Evolutionary conservation across 108 stramenopile genomes (phyloP), one percentile per base, ranked within the genome.

Genomic region (Ochromonas danica): DNA sequence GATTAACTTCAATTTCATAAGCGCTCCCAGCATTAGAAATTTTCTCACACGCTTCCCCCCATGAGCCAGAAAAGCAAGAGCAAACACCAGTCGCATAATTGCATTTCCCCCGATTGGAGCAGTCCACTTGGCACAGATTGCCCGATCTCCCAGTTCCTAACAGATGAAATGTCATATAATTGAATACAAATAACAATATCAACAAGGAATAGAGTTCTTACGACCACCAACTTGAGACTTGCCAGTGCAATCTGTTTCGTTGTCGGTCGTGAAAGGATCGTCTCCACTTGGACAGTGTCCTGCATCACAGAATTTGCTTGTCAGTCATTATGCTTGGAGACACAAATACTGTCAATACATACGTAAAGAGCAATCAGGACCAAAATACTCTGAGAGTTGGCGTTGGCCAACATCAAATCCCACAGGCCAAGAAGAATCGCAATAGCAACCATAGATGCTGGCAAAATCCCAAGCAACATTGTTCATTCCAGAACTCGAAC

Each of bases 91-190:
- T 87, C 33, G 62, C 42, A 75, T 89, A 81, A 85, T 91, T 84
- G 82, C 92, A 93, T 61, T 85, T 84, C 62, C 91, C 91, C 30
- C 89, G 90, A 72, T 86, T 86, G 62, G 89, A 86, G 77, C 92
- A 92, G 70, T 92, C 92, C 43, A 78, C 85, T 41, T 90, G 89
- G 57, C 90, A 90, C 1, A 70, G 42, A 82, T 90, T 90, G n/a
- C 89, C 61, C n/a, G 43, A 51, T 22, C 22, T 51, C 70, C 17
- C 41, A 10, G 43, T 39, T 78, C 78, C 17, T 77, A 35, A 22
- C 61, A 25, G 22, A 63, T 51, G 10, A n/a, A 14, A 77, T n/a
- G 35, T 35, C 51, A 57, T 57, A 10, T 17, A 22, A 60, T 28
- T 0, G 28, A 71, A 2, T 61, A 39, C 61, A 33, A 61, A 78